Base-by-base conservation (phyloP, 2,329 filamentous ascomycete species). In the Fusarium papillatum region DNA sequence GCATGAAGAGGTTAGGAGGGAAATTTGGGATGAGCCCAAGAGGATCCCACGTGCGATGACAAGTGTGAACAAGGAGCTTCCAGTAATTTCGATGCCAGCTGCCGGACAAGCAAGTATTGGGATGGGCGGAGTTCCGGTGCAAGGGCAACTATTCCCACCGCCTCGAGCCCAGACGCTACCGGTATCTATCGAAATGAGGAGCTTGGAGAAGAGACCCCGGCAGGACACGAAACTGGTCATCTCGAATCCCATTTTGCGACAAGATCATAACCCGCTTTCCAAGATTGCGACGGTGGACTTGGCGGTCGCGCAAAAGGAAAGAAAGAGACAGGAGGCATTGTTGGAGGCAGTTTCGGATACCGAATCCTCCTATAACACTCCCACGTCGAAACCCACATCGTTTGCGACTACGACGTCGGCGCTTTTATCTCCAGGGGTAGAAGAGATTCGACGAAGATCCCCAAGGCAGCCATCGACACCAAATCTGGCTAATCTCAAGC, bases 361-460 rank as follows among this genome's bases (percentile, higher is more conserved):
- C n/a, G 53, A 69, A 22, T 36, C 53, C 71, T 62, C 60, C 55
- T 22, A 67, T 14, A 59, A 34, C 38, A 36, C 71, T 64, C n/a
- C 53, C 13, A 64, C 64, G 29, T 59, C 66, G 9, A 60, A 68
- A 19, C 74, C 78, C 38, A 81, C 78, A 70, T 79, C 80, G 4
- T 82, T 82, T 62, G 87, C 85, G 2, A 83, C 81, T 16, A 87
- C 86, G 6, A 88, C 87, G 14, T 88, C 86, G 2, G 84, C 86
- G 10, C 86, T 90, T 76, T 80, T 88, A 9, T 91, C 90, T 6
- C 89, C 89, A 0, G 86, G 85, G 3, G 79, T 83, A 6, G 88
- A 90, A 9, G 87, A 86, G 53, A 76, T 91, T 34, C 85, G 89
- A 14, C 85, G 88, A 74, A 84, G 90, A 57, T 91, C 90, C 3